Evolutionary conservation across 768 basidiomycete genomes (phyloP).

Genomic region (Arthromyces matolae): DNA sequence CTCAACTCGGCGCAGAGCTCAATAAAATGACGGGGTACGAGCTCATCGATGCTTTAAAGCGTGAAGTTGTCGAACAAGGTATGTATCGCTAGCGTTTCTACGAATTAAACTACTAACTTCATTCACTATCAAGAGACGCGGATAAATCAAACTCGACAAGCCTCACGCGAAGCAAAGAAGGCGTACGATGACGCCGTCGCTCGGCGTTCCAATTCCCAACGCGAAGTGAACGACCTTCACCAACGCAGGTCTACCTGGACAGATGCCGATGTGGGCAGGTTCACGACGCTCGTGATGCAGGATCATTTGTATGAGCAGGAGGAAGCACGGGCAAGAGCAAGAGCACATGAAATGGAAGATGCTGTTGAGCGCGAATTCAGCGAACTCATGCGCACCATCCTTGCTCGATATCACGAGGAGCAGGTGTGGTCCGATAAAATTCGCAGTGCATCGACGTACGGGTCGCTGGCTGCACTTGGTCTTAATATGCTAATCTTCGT

Average conservation of each 20-base stretch:
- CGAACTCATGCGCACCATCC: slow-evolving; percentile 82
- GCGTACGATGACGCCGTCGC: slow-evolving; percentile 77
- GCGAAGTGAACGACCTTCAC: slow-evolving; percentile 93
- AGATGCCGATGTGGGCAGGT: slow-evolving; percentile 80
- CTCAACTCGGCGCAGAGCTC: slow-evolving; percentile 71
- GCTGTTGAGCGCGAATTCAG: slow-evolving; percentile 85
- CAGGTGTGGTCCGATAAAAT: slow-evolving; percentile 99
- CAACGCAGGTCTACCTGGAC: slow-evolving; percentile 94
- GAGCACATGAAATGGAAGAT: slow-evolving; percentile 67
- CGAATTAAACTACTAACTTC: slow-evolving; percentile 4
- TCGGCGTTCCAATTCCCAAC: slow-evolving; percentile 79
- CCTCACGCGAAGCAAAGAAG: slow-evolving; percentile 68
- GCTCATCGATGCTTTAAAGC: slow-evolving; percentile 80
- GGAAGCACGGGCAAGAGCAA: slow-evolving; percentile 66
- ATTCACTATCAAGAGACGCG: too few relatives aligned
- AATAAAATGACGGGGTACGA: slow-evolving; percentile 92
- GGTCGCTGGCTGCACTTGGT: slow-evolving; percentile 77
- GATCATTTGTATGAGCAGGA: slow-evolving; percentile 86
- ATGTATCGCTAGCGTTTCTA: slow-evolving; percentile 20
- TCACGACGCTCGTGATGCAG: slow-evolving; percentile 85
- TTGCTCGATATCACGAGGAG: slow-evolving; percentile 95
- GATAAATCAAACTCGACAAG: slow-evolving; percentile 63
- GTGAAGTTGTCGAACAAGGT: slow-evolving; percentile 80
- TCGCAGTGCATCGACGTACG: slow-evolving; percentile 91
- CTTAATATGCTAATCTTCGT: slow-evolving; percentile 91